These are phyloP conservation scores for Amanita jacksonii DNA, from an alignment of 768 basidiomycete genomes.

Conservation along the genomic window DNA sequence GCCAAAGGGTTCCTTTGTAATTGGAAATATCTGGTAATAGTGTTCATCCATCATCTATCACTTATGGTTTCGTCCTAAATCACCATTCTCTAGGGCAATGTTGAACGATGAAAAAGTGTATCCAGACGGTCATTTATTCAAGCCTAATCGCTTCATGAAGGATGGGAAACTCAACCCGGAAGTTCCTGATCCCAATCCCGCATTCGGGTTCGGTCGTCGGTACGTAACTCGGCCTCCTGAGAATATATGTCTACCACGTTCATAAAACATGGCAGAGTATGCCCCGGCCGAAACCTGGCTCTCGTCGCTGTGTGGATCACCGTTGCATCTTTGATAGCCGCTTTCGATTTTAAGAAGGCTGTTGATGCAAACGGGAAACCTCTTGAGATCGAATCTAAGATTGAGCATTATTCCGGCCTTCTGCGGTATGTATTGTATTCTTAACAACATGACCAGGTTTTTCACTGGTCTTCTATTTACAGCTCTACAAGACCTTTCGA, in stretches of 20 bases:
- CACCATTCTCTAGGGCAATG: slow-evolving; percentile 4
- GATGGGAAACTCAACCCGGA: slow-evolving; percentile 1
- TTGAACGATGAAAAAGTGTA: slow-evolving; percentile 2
- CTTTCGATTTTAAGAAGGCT: neutral
- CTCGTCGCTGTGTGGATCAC: neutral
- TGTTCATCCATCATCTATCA: no score
- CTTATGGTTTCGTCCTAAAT: neutral
- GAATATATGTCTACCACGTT: no score
- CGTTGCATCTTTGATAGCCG: neutral
- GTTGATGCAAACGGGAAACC: no score
- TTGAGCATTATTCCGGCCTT: no score
- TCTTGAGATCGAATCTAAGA: no score
- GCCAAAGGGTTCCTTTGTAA: slow-evolving; percentile 23
- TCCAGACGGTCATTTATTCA: slow-evolving; percentile 4
- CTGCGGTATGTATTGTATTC: no score
- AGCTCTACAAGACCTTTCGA: no score
- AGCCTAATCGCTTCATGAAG: slow-evolving; percentile 8
- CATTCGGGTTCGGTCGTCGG: slow-evolving; percentile 10
- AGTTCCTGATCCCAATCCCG: slow-evolving; percentile 1
- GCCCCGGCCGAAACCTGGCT: no score
- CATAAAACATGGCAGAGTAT: no score
- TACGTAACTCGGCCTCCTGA: neutral
- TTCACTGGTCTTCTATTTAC: no score
- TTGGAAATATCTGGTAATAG: slow-evolving; percentile 5
- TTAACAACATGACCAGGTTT: no score